phyloP scores from a whole-genome alignment of 2,329 filamentous ascomycete genomes.

The Calonectria ilicicola region DNA sequence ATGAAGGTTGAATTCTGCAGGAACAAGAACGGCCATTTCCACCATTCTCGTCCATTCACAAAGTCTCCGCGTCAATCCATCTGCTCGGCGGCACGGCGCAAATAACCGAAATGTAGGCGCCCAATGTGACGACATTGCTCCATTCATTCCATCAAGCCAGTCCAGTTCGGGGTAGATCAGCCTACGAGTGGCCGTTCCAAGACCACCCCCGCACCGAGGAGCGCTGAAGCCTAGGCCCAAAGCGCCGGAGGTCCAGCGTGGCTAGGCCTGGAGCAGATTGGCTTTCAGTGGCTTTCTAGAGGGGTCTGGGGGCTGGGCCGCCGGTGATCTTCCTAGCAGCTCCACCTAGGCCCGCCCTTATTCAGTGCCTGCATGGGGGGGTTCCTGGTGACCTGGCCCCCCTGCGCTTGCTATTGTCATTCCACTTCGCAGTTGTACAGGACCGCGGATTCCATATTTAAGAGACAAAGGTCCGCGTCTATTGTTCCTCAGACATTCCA shows the following conservation, averaged over 20 bases:
- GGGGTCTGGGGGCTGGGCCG: background rate
- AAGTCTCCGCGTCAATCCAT: background rate
- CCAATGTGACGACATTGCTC: background rate
- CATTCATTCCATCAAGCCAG: background rate
- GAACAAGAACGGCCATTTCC: background rate
- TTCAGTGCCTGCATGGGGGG: background rate
- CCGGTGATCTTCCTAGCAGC: constrained; percentile 9
- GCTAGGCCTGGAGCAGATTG: constrained; percentile 21
- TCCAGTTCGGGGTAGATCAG: background rate
- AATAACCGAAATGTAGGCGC: background rate
- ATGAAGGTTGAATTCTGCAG: background rate
- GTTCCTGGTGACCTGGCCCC: background rate
- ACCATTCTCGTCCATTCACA: background rate
- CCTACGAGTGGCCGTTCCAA: background rate
- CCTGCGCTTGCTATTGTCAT: background rate
- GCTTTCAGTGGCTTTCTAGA: constrained; percentile 8
- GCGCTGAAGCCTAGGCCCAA: background rate
- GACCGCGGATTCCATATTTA: background rate
- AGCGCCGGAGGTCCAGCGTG: background rate
- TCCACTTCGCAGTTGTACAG: background rate
- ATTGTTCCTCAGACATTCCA: background rate
- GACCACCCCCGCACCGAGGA: constrained; percentile 9
- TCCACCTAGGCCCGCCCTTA: constrained; percentile 6
- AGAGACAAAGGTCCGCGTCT: background rate
- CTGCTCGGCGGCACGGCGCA: background rate